Evolutionary conservation across 2,329 filamentous ascomycete genomes (phyloP).

Genomic region (Talaromyces piceae): DNA sequence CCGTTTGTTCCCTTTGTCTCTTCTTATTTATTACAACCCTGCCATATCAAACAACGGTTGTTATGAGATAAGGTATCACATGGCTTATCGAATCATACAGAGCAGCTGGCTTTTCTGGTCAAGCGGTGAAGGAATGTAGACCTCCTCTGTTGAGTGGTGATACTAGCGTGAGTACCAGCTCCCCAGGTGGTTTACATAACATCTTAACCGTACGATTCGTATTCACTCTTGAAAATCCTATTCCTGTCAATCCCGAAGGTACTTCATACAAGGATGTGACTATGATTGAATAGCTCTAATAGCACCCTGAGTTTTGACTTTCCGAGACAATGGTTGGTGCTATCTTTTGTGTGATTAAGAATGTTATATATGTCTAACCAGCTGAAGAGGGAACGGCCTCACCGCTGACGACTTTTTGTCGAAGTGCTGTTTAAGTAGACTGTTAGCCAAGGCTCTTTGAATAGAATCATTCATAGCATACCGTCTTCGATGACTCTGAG

Average conservation of each 20-base stretch:
- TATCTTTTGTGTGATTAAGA: not conserved
- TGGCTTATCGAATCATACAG: too few relatives aligned
- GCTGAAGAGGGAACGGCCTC: constrained; percentile 30
- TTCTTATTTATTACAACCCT: too few relatives aligned
- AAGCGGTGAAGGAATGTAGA: too few relatives aligned
- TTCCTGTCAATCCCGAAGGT: not conserved
- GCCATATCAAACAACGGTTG: too few relatives aligned
- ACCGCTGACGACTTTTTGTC: constrained; percentile 45
- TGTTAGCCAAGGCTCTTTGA: constrained; percentile 16
- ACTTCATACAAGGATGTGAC: not conserved
- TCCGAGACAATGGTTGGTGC: not conserved
- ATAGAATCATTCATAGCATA: constrained; percentile 30
- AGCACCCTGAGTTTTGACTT: not conserved
- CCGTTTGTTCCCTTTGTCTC: too few relatives aligned
- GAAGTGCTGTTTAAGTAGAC: constrained; percentile 37
- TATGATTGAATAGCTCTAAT: not conserved
- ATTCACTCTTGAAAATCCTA: not conserved
- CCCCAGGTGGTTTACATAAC: not conserved
- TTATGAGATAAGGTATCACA: too few relatives aligned
- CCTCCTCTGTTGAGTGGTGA: too few relatives aligned
- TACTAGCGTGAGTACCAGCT: too few relatives aligned
- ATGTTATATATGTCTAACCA: not conserved
- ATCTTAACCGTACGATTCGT: not conserved
- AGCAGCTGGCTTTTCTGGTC: too few relatives aligned
- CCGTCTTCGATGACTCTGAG: constrained; percentile 83